Evolutionary conservation across 352 stramenopile species (phyloP), one percentile per base, ranked within the genome.

Genomic region (Labyrinthula sp.): DNA sequence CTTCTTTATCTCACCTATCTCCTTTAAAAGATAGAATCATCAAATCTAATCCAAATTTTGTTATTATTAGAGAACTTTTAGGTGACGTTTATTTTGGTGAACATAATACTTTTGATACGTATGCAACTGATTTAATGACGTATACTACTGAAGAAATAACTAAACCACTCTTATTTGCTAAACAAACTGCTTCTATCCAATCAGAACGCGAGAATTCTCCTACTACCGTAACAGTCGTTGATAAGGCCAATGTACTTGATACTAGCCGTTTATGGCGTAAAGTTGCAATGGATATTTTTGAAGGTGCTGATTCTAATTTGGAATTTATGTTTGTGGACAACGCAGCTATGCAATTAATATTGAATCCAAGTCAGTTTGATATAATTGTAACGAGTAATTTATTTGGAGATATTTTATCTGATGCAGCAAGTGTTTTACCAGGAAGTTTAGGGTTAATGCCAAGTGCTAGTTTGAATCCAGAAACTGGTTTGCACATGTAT

Each of bases 271-370:
- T 79, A 10, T 79, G 69, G 67, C 55, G 68, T 31, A 66, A 75
- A 22, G 69, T 82, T 22, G 61, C 72, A 8, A 74, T 60, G 0
- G 56, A 86, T 63, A 59, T 82, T 23, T 61, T 76, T 12, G 70
- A 75, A 41, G 70, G 90, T 33, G 70, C 79, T 0, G 68, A 94
- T 20, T 76, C 96, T 6, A 65, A 85, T 57, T 65, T 94, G 31
- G 84, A 87, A 45, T 91, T 93, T 65, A 94, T 95, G 85, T 89
- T 95, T 68, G 85, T 96, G 33, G 89, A 98, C 64, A 98, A 97
- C 63, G 86, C 83, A 22, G 85, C 92, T 47, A 96, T 96, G 85
- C 80, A 95, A 63, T 60, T 98, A 23, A 95, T 95, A 59, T 73
- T 85, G 57, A 93, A 79, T 61, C 89, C 89, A 24, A 94, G 86